Base-by-base conservation (phyloP, 345 rosid species). In the Theobroma cacao region DNA sequence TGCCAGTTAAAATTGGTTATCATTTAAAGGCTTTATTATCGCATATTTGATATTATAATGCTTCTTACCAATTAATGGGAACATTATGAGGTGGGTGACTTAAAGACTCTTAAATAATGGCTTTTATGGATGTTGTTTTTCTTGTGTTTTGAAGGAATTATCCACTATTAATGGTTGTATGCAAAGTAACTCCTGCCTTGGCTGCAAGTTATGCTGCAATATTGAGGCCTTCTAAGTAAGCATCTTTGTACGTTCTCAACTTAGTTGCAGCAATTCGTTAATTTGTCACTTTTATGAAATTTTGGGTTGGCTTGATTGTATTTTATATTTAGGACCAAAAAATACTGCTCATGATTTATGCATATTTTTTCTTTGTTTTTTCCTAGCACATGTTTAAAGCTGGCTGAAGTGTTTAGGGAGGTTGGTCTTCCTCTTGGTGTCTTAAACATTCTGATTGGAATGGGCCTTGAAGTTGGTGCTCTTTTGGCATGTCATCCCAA, bases 121-220 rank as follows among this genome's bases (percentile, higher is more conserved):
- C 30, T 50, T 70, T 28, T 36, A 4, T 47, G 63, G 38, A 11
- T 48, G 24, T 56, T 75, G 12, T 7, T 76, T 78, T 24, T 60
- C 60, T 28, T 61, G 76, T 83, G 15, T 80, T 50, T 72, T 89
- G 88, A 89, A 93, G 98, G 99, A 96, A 96, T 82, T 94, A 97
- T 79, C 99, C 98, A 0, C 80, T 97, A 20, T 84, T 94, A 88
- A 89, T 97, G 98, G 97, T 98, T 63, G 80, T 89, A 69, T 94
- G 99, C 98, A 97, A 97, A 84, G 97, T 94, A 30, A 98, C 99
- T 84, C 98, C 99, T 78, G 92, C 99, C 48, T 81, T 97, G 85
- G 99, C 99, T 76, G 99, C 99, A 26, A 98, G 99, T 63, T 94
- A 98, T 81, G 78, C 97, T 7, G 97, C 98, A 26, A 86, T 94